Base-by-base conservation (phyloP, 768 basidiomycete species). In the Obba rivulosa region DNA sequence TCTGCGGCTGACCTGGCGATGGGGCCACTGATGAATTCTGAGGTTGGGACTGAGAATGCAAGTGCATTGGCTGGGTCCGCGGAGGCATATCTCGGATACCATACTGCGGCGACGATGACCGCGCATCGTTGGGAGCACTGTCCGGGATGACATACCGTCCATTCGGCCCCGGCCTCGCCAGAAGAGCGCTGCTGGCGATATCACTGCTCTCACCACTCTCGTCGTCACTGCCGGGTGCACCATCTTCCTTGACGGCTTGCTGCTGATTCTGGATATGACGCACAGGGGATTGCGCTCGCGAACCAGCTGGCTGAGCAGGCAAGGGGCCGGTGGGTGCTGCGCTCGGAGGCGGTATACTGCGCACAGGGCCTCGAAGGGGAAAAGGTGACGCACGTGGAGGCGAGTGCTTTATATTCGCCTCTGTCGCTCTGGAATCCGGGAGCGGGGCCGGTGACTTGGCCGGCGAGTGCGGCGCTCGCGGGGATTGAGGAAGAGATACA, bases 1-100 rank as follows among this genome's bases (percentile, higher is more conserved):
- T 25, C 28, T 4, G 23, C 25, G 22, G 16, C 13, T 28, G 28
- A 13, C 22, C 16, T 21, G 28, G 37, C 14, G n/a, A 4, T 17
- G 17, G 43, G 4, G 5, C 13, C 51, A 53, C 41, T 53, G 56
- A 35, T 51, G 57, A 41, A 17, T 38, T 45, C 9, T 34, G 34
- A 8, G 40, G 50, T 37, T 68, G 45, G 14, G 56, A 50, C 36
- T 62, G 54, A 5, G 65, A 52, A 22, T 67, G 67, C 45, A 69
- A 56, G 42, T 66, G 69, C 17, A 66, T 23, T 34, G 42, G 5
- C 39, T 34, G 34, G 45, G 54, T 57, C 21, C 62, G 66, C 31
- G 62, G 65, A 20, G 75, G 72, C 13, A 75, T 47, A 57, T 75
- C 68, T n/a, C 70, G 69, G 36, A 73, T 73, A 1, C 73, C 74